Evolutionary conservation across 2,329 filamentous ascomycete genomes (phyloP), one percentile per base, ranked within the genome.

Genomic region (Aschersonia sp.): DNA sequence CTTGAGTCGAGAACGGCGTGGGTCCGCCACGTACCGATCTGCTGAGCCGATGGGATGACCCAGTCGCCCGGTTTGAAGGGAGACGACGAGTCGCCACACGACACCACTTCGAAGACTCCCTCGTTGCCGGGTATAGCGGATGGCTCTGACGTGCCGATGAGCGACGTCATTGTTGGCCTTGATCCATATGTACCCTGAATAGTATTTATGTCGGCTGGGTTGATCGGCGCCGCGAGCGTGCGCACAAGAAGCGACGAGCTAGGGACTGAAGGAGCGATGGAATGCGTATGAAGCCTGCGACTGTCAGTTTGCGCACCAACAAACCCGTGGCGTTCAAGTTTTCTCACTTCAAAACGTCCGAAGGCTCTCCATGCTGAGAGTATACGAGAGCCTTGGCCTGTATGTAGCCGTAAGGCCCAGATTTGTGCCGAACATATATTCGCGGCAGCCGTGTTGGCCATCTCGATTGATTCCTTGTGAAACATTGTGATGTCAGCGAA

Each of bases 141-240:
- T 2, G 89, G 88, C 30, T 80, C 71, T 1, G 79, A 55, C 0
- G 89, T 96, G 49, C 89, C 85, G 48, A 98, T 78, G 1, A 78
- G 66, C 5, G 80, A 82, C 20, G 79, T 82, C 66, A 94, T 89
- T 43, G 76, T 71, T 0, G 89, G 89, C 62, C 88, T 88, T 44
- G 81, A 81, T 52, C 91, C 91, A 69, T 98, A 98, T 4, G 91
- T 89, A 54, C 92, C 92, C 71, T 98, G 92, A 59, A 98, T 86
- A 59, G 91, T 91, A 72, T 98, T 98, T 65, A 98, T 86, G 68
- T 98, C 92, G 59, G 92, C 89, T 30, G 92, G 92, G 70, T 98
- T 98, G 65, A 98, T 87, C 49, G 92, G 88, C 1, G 89, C 81
- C 32, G 89, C 86, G 58, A 98, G 85, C 58, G 92, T 83, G 64